A percentile compares a stretch with the other conserved stretches of the same genome.
These are phyloP conservation scores for Chaetomium sp. DNA, from an alignment of 2,329 filamentous ascomycete species.

Conservation along the genomic window DNA sequence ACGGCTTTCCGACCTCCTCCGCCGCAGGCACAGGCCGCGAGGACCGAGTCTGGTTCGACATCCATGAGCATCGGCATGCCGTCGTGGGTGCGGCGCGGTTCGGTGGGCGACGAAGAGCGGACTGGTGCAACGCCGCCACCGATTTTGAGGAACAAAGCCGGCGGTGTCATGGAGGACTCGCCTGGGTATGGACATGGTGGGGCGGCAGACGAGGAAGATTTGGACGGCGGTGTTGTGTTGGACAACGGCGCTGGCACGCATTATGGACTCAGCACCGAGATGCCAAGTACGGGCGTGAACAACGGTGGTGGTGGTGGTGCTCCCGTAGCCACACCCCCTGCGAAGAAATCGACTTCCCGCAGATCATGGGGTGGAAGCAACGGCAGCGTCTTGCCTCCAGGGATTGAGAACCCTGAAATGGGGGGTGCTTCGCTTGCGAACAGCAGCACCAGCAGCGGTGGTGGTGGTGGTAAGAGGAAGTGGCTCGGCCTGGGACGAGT, in stretches of 20 bases:
- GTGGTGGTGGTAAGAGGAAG: conserved; percentile 11
- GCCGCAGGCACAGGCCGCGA: background rate
- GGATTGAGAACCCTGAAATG: background rate
- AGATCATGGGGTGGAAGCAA: conserved; percentile 4
- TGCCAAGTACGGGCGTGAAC: background rate
- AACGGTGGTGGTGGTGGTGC: background rate
- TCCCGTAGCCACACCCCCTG: background rate
- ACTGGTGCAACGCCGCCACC: conserved; percentile 52
- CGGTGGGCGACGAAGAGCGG: conserved; percentile 36
- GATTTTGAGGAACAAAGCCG: conserved; percentile 39
- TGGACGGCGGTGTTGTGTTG: conserved; percentile 7
- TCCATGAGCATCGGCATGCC: conserved; percentile 31
- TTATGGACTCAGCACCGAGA: background rate
- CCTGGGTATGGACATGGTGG: background rate
- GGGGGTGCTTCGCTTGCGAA: conserved; percentile 4
- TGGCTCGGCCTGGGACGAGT: conserved; percentile 16
- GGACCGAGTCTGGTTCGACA: background rate
- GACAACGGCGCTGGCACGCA: background rate
- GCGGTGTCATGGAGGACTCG: background rate
- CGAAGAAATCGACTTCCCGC: background rate
- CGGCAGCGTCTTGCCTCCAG: background rate
- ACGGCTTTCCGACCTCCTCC: conserved; percentile 18
- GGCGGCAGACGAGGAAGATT: conserved; percentile 2
- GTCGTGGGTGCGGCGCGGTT: conserved; percentile 34
- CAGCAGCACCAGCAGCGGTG: background rate